Base-by-base conservation (phyloP, 2,329 filamentous ascomycete species). In the Xylaria arbuscula region DNA sequence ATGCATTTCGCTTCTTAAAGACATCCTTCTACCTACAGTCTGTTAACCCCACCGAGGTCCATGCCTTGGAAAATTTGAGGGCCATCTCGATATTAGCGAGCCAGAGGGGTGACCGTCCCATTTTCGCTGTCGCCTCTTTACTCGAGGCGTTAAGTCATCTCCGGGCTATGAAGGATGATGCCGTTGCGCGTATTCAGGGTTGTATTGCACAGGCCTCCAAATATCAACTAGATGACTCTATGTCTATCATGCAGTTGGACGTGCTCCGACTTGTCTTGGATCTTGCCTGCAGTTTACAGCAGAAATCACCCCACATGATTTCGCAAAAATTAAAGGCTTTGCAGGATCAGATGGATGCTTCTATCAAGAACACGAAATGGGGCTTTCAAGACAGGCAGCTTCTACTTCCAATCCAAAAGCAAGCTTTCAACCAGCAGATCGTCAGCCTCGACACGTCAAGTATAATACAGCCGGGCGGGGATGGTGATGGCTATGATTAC, bases 151-250 rank as follows among this genome's bases (percentile, higher is more conserved):
- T 94, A 59, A 85, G 90, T 1, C 87, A 93, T 70, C 82, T 94
- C 57, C 88, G 88, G 69, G 87, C 86, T 8, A 85, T 85, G 68
- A 88, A 88, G 60, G 83, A 88, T 10, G 91, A 93, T 68, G 86
- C 87, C 68, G 81, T 91, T n/a, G 89, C 92, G 70, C 86, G 90
- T 67, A 89, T 93, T 38, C 91, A 93, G 74, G 85, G 87, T 53
- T 92, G 92, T 61, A 87, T 95, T 71, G 92, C 92, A n/a, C 87
- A 90, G 59, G 91, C 90, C 6, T 85, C 90, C 67, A 92, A 90
- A 72, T 86, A 90, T 62, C 92, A 95, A 76, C 82, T 92, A 11
- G 87, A 92, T 47, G 83, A 86, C 0, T 84, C 86, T n/a, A 83
- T 87, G 62, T 83, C 86, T 51, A 86, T 93, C 47, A 87, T 89